phyloP scores from a whole-genome alignment of 2,329 filamentous ascomycete species.

The Chrysoporthe puriensis region DNA sequence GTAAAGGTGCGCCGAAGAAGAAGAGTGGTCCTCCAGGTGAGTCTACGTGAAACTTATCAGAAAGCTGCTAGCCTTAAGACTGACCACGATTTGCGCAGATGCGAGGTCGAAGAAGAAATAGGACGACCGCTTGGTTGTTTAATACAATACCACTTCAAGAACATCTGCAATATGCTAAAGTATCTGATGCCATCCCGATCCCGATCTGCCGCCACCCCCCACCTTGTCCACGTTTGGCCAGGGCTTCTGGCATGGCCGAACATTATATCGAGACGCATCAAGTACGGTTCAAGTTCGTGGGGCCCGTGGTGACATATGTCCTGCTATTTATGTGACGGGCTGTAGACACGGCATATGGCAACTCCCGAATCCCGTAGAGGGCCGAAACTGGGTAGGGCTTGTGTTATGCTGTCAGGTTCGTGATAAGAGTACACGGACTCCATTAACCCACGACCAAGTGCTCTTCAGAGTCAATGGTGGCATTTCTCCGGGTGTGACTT shows the following conservation, averaged over 20 bases:
- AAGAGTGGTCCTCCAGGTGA: slow-evolving; percentile 63
- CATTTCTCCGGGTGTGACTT: background rate
- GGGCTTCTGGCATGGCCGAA: background rate
- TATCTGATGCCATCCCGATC: background rate
- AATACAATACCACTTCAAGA: slow-evolving; percentile 8
- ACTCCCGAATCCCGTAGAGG: background rate
- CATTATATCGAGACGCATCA: background rate
- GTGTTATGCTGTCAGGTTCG: background rate
- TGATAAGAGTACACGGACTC: background rate
- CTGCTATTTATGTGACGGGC: background rate
- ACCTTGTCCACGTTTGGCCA: background rate
- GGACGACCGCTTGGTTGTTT: slow-evolving; percentile 21
- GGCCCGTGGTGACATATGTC: background rate
- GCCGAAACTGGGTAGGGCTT: background rate
- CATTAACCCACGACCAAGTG: background rate
- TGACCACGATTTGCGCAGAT: slow-evolving; percentile 33
- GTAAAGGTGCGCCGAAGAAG: slow-evolving; percentile 89
- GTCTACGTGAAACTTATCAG: slow-evolving; percentile 30
- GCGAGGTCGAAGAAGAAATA: slow-evolving; percentile 48
- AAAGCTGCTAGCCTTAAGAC: slow-evolving; percentile 48
- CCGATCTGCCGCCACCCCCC: too few relatives aligned
- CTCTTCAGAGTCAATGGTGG: background rate
- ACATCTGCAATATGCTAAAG: background rate
- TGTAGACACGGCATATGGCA: background rate
- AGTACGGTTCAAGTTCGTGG: background rate